These are phyloP conservation scores for Aspergillus saccharolyticus DNA, from an alignment of 495 filamentous ascomycete species.

Conservation along the genomic window DNA sequence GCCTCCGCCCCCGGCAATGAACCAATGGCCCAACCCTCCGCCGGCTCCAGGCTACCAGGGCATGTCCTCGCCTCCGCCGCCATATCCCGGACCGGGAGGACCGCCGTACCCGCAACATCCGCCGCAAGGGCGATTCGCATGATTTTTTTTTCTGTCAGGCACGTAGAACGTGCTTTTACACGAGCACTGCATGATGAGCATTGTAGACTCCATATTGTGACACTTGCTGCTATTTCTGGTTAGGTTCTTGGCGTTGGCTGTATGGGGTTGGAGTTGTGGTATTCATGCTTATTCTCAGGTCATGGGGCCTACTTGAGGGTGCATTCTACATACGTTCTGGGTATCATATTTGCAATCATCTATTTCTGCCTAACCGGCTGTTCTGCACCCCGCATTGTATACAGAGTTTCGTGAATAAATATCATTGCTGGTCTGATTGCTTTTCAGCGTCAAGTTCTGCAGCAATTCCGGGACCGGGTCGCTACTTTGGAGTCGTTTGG, in stretches of 20 bases:
- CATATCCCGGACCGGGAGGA: conserved; percentile 7
- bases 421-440: neutral
- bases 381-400: neutral
- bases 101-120: neutral
- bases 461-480: too few species aligned
- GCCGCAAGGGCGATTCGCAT: conserved; percentile 15
- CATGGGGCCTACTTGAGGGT: neutral
- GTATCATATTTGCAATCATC: neutral
- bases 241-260: neutral
- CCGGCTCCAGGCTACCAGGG: conserved; percentile 24
- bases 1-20: conserved; percentile 20
- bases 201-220: neutral
- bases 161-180: neutral
- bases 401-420: neutral
- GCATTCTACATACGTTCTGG: neutral
- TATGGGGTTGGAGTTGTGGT: neutral
- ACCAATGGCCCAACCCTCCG: conserved; percentile 24
- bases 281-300: neutral
- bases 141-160: conserved; percentile 7
- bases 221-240: neutral
- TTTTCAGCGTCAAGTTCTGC: too few species aligned
- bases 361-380: too few species aligned
- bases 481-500: too few species aligned
- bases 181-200: neutral
- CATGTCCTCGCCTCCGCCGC: conserved; percentile 23